Conservation (phyloP, 2,329 filamentous ascomycete species). For the Scortechinia acanthostroma region DNA sequence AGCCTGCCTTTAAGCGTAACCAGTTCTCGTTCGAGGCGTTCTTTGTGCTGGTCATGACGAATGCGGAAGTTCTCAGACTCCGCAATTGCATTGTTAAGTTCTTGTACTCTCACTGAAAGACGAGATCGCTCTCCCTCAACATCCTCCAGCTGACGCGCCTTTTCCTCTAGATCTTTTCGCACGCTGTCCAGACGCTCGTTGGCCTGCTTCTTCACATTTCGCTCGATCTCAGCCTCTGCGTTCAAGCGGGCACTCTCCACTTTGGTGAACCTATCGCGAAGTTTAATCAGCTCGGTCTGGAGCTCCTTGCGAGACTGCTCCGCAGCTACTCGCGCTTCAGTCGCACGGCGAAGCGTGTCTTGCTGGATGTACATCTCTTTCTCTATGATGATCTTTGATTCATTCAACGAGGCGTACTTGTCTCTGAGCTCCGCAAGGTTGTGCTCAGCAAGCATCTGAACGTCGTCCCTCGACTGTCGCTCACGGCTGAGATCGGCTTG, state of each 20-base stretch:
- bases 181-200: constrained; percentile 74
- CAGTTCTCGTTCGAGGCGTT: constrained; percentile 83
- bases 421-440: constrained; percentile 76
- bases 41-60: constrained; percentile 88
- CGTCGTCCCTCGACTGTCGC: constrained; percentile 87
- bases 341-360: constrained; percentile 78
- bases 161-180: constrained; percentile 73
- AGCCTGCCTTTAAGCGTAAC: constrained; percentile 85
- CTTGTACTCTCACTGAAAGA: constrained; percentile 74
- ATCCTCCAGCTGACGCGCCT: constrained; percentile 69
- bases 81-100: constrained; percentile 77
- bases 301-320: constrained; percentile 87
- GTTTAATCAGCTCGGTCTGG: constrained; percentile 73
- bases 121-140: constrained; percentile 73
- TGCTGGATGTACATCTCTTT: constrained; percentile 96
- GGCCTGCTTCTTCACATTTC: constrained; percentile 69
- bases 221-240: constrained; percentile 75
- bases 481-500: constrained; percentile 87
- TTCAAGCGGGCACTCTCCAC: constrained; percentile 80
- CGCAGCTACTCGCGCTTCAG: constrained; percentile 70
- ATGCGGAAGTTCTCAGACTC: constrained; percentile 84
- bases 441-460: constrained; percentile 82
- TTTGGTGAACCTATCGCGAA: constrained; percentile 76
- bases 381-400: constrained; percentile 93
- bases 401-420: constrained; percentile 79